Evolutionary conservation across 2,329 filamentous ascomycete species (phyloP).

Genomic region (Monilinia fructicola): DNA sequence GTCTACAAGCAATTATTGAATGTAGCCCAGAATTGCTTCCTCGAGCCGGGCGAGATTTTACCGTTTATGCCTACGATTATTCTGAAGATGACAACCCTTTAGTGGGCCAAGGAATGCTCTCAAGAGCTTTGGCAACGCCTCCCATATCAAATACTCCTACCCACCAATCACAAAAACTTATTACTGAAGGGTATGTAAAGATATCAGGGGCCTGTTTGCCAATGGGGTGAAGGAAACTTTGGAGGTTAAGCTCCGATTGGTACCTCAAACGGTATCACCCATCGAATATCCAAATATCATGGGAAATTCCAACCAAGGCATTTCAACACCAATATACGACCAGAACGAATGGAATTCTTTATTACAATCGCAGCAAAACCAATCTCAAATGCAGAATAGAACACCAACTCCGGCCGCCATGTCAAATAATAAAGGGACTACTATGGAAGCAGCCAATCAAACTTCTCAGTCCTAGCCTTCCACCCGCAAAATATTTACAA

Average conservation of each 20-base stretch:
- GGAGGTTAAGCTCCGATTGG: conserved; percentile 87
- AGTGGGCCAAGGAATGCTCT: conserved; percentile 94
- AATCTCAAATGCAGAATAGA: conserved; percentile 43
- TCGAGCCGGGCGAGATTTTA: conserved; percentile 74
- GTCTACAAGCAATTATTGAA: conserved; percentile 75
- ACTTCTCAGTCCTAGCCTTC: conserved; percentile 37
- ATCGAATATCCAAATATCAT: conserved; percentile 60
- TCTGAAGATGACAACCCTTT: conserved; percentile 91
- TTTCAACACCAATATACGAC: conserved; percentile 62
- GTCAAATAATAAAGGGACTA: conserved; percentile 32
- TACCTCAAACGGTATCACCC: conserved; percentile 59
- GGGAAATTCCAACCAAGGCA: conserved; percentile 58
- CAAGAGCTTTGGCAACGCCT: conserved; percentile 66
- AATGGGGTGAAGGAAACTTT: conserved; percentile 83
- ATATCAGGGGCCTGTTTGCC: conserved; percentile 78
- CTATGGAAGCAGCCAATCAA: conserved; percentile 46
- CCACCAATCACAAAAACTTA: conserved; percentile 64
- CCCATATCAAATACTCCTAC: conserved; percentile 55
- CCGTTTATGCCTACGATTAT: conserved; percentile 96
- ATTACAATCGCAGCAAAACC: conserved; percentile 65
- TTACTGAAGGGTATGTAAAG: conserved; percentile 88
- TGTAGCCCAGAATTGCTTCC: conserved; percentile 84
- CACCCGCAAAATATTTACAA: conserved; percentile 30
- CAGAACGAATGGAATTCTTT: conserved; percentile 77
- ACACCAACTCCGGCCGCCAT: conserved; percentile 24